Base-by-base conservation (phyloP, 768 basidiomycete genomes). In the Podaxis sp. region DNA sequence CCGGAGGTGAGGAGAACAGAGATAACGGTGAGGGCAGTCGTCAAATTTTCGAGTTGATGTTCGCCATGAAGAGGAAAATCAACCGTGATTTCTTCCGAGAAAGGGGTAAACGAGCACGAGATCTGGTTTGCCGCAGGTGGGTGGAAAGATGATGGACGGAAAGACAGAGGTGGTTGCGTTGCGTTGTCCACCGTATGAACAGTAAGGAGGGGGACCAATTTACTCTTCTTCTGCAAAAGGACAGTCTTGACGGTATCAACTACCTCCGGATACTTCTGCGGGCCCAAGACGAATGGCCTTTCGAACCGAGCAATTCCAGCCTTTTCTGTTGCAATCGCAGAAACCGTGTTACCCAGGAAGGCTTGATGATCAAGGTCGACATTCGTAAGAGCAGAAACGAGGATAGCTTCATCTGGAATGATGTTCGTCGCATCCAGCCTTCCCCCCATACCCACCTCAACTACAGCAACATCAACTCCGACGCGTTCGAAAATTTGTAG, bases 401-500 rank as follows among this genome's bases (percentile, higher is more conserved):
- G 74, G 46, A 96, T 83, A 56, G 77, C 77, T 0, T 82, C 78
- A 50, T 89, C 84, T 2, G 91, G 84, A 20, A 99, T 84, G 58
- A 91, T 82, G 71, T 99, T 99, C 2, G 97, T 99, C 20, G 97
- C 96, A 72, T 99, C 97, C 55, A 89, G 75, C 2, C 86, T 81
- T 4, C 97, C 97, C 0, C 97, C 97, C 90, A 99, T 89, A 0
- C 97, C 96, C 10, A 95, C 96, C 76, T 99, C 96, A 49, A 97
- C 74, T 10, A 99, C 85, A 22, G 88, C 89, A 41, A 98, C 69
- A 66, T 98, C 96, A 5, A 96, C 81, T n/a, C 75, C 66, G 2
- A 76, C 77, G 7, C 75, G 75, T 70, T 95, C 88, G 69, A 99
- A 95, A 50, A 93, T 73, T 46, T 80, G 73, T 38, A 96, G 83